Evolutionary conservation across 2,329 filamentous ascomycete species (phyloP).

Genomic region (Paraphaeosphaeria minitans): DNA sequence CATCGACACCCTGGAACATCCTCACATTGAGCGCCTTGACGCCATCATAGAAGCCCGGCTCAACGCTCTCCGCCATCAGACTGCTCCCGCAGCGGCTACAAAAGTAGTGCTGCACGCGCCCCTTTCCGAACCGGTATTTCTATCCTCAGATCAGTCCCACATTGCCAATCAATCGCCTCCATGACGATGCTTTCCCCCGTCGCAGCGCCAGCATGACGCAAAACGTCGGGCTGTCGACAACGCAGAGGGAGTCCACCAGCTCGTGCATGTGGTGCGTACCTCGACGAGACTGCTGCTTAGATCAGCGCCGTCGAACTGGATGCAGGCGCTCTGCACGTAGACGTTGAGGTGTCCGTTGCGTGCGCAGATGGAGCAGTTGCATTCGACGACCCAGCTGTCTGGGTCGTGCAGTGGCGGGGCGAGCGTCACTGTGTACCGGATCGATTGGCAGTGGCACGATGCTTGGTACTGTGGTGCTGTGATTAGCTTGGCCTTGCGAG

Average conservation of each 20-base stretch:
- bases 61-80: slow-evolving; percentile 33
- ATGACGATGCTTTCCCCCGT: too few relatives aligned
- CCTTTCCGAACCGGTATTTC: slow-evolving; percentile 35
- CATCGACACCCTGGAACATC: slow-evolving; percentile 37
- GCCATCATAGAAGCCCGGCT: slow-evolving; percentile 34
- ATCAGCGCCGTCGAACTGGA: slow-evolving; percentile 27
- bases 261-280: background rate
- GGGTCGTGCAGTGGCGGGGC: slow-evolving; percentile 55
- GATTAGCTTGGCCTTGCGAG: background rate
- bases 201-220: too few relatives aligned
- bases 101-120: slow-evolving; percentile 38
- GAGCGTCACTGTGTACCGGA: slow-evolving; percentile 56
- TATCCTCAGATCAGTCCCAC: slow-evolving; percentile 6
- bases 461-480: slow-evolving; percentile 49
- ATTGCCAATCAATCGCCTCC: too few relatives aligned
- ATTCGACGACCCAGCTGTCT: slow-evolving; percentile 52
- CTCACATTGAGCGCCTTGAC: slow-evolving; percentile 38
- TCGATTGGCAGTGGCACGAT: slow-evolving; percentile 60
- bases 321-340: slow-evolving; percentile 32
- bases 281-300: slow-evolving; percentile 17
- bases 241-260: too few relatives aligned
- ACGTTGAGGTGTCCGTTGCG: slow-evolving; percentile 59
- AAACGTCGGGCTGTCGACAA: too few relatives aligned
- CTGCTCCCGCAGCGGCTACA: slow-evolving; percentile 37
- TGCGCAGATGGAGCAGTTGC: slow-evolving; percentile 60